Evolutionary conservation across 768 basidiomycete genomes (phyloP), one percentile per base, ranked within the genome.

Genomic region (Naganishia kalamii): DNA sequence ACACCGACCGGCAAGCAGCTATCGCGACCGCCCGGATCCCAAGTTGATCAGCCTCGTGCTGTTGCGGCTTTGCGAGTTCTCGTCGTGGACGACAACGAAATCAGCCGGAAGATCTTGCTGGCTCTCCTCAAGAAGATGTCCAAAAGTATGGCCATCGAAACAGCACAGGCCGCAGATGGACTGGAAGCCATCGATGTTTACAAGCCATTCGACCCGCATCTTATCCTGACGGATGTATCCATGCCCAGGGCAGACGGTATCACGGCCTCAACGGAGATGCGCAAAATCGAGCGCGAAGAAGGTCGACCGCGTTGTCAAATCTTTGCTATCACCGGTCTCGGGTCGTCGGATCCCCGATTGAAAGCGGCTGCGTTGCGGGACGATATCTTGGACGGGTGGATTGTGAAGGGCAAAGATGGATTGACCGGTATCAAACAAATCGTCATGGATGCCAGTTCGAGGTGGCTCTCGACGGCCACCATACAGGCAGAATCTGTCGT

Each of bases 171-270:
- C 4, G 47, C 60, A 4, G 67, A 73, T 27, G 72, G 72, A 3
- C 8, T 62, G 21, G 51, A 70, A 29, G 74, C 69, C 1, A 23
- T 73, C 15, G 68, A 71, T 8, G 29, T 40, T 0, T 75, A 70
- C 52, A 52, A 21, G 12, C 43, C 59, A 1, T 69, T 69, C 30
- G 40, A 21, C 17, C 74, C 74, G 1, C 54, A 71, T 33, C 32
- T 75, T 27, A 71, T 73, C 0, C 43, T 73, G 6, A 73, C 72
- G 23, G 74, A 75, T 60, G 67, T 75, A 0, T 71, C 70, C 4
- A 75, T 75, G 74, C 74, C 74, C 5, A 49, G 57, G 5, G 71
- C 73, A 72, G 70, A 72, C 48, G 74, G 74, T 11, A 59, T 72
- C 32, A 64, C 69, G 2, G 65, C 71, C 0, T 67, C 73, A 4